Base-by-base conservation (phyloP, 192 early-diverging fungal genomes). In the Gamsiella multidivaricata region DNA sequence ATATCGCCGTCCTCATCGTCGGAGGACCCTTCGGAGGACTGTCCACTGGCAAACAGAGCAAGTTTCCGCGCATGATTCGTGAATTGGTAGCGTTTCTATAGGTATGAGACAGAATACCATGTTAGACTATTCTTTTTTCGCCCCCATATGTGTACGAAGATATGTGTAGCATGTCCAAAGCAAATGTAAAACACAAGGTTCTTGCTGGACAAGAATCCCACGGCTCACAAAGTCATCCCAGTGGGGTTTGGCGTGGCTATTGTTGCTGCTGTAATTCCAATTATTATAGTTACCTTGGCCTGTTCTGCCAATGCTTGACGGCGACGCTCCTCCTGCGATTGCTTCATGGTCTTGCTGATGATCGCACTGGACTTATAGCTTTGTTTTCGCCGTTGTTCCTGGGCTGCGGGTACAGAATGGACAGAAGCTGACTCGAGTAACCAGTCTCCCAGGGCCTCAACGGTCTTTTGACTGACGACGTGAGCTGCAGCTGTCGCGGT, bases 1-100 rank as follows among this genome's bases (percentile, higher is more conserved):
- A 63, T 69, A 0, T 71, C 51, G 18, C 61, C 75, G 5, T 69
- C 43, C 5, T 80, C 80, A 17, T 70, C 69, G 9, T 36, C 63
- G 18, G 62, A 61, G 12, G 61, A 65, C 23, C 52, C 80, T 18
- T 72, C 79, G 25, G 71, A 57, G 12, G 25, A 61, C 49, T 71
- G 41, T 41, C 79, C 78, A 29, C 42, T 70, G 6, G 81, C 70
- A 66, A 70, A 84, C 1, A 82, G 55, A 0, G 81, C 83, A n/a
- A 84, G 54, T 50, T 76, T 81, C 49, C 83, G 64, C 25, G 83
- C 83, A 54, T 82, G 83, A 34, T 75, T 71, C 23, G 71, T 76
- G 50, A 82, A 70, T 52, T 82, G 76, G 14, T 73, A 72, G 54
- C 81, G 69, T 56, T 79, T 76, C 83, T 84, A 54, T 25, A 6